Base-by-base conservation (phyloP, 192 early-diverging fungal genomes). In the Podila epicladia region DNA sequence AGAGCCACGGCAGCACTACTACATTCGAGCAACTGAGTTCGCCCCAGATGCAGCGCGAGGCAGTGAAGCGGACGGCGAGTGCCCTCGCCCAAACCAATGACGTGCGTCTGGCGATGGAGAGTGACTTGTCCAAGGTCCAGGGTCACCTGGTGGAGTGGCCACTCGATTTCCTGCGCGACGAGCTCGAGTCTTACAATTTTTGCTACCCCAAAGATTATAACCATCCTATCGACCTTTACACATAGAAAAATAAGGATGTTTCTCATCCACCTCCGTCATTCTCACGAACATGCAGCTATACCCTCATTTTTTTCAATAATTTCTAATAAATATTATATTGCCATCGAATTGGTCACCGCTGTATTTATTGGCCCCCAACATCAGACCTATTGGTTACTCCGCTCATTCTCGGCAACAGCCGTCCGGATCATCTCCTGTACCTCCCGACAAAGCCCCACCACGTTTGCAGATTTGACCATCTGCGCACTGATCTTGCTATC, bases 131-230 rank as follows among this genome's bases (percentile, higher is more conserved):
- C 26, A 75, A 82, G 22, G 73, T 90, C 1, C 84, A 74, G 37
- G 88, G 88, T 9, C 88, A 90, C 67, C 66, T 90, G 13, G 88
- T 90, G 7, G 69, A 83, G 50, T 90, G 87, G 73, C 88, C 88
- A 35, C 71, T 67, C 12, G 82, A 90, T 35, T 90, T 87, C 66
- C 71, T 90, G 31, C 73, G 84, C 48, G 72, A 87, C 9, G 88
- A 90, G 65, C 61, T 80, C 61, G 71, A 80, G 58, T 73, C 70
- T 4, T 38, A 80, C 62, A 80, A 80, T 57, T 80, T 80, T 65
- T 80, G 77, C 45, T 80, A 80, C 53, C 77, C 77, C 12, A 80
- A 80, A 62, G 77, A 80, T 32, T 80, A 73, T 49, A 80, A 80
- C 37, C 77, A 80, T 38, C 77, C 77, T 24, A 80, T 80, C n/a